Evolutionary conservation across 306 rosid genomes (phyloP).

Genomic region (Parietaria judaica): DNA sequence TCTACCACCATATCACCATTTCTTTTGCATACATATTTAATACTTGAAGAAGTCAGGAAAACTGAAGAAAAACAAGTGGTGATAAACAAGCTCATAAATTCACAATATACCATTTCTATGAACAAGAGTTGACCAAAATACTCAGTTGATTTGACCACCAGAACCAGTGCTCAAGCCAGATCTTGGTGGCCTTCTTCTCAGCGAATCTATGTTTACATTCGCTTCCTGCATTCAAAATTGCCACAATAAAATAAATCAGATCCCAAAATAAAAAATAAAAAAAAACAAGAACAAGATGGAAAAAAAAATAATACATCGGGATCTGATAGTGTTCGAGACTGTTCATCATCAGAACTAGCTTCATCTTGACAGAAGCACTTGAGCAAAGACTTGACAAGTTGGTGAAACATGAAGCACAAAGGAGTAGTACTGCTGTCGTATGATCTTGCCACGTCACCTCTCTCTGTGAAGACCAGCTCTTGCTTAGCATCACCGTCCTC

Average conservation of each 20-base stretch:
- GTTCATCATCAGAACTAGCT: not conserved
- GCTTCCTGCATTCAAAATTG: not conserved
- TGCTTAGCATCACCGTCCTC: not conserved
- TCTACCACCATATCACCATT: too few relatives aligned
- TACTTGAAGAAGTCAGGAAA: too few relatives aligned
- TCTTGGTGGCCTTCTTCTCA: conserved; percentile 25
- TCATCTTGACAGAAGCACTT: conserved; percentile 16
- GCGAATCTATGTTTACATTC: not conserved
- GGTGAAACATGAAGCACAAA: conserved; percentile 28
- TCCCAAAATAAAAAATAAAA: too few relatives aligned
- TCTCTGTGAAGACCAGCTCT: conserved; percentile 2
- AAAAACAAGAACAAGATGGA: too few relatives aligned
- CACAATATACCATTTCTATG: not conserved
- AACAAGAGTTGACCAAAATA: not conserved
- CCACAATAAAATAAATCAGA: too few relatives aligned
- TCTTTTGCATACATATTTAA: too few relatives aligned
- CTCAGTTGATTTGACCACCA: conserved; percentile 32
- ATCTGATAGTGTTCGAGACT: too few relatives aligned
- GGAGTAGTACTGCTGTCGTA: not conserved
- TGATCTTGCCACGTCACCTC: not conserved
- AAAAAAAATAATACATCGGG: too few relatives aligned
- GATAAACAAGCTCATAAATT: not conserved
- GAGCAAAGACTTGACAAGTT: conserved; percentile 24
- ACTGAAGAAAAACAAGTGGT: not conserved
- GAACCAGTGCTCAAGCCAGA: conserved; percentile 29